Evolutionary conservation across 1,139 yeast genomes (phyloP).

Genomic region (Geotrichum histeridarum): DNA sequence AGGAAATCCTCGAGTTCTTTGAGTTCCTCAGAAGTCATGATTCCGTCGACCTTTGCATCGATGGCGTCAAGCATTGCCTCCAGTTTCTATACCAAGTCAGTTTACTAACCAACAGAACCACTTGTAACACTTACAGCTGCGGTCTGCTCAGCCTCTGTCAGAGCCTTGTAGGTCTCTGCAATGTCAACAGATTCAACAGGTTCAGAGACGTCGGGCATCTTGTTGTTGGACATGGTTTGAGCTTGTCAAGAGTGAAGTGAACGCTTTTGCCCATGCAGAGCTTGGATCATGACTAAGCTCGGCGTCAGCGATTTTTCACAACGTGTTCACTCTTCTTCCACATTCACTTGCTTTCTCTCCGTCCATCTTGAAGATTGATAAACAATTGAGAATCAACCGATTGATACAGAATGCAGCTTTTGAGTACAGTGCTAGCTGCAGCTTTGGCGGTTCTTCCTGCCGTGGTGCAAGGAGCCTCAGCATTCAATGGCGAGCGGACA

Average conservation of each 20-base stretch:
- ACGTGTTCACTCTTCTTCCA: slow-evolving; percentile 13
- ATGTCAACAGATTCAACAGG: slow-evolving; percentile 31
- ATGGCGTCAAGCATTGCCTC: slow-evolving; percentile 53
- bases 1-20: slow-evolving; percentile 28
- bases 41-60: slow-evolving; percentile 51
- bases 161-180: slow-evolving; percentile 46
- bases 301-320: neutral
- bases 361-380: neutral
- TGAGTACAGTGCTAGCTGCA: slow-evolving; percentile 9
- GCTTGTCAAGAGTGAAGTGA: neutral
- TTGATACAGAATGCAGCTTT: slow-evolving; percentile 12
- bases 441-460: slow-evolving; percentile 12
- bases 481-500: slow-evolving; percentile 23
- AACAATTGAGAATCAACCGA: neutral
- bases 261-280: neutral
- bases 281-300: no score
- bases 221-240: neutral
- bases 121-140: slow-evolving; percentile 41
- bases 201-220: slow-evolving; percentile 4
- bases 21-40: slow-evolving; percentile 35
- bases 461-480: slow-evolving; percentile 24
- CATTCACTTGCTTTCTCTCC: neutral
- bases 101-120: neutral
- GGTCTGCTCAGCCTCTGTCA: slow-evolving; percentile 54
- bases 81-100: slow-evolving; percentile 33